Evolutionary conservation across 371 early-diverging fungal species (phyloP), one percentile per base, ranked within the genome.

Genomic region (Rhizomucor pusillus): DNA sequence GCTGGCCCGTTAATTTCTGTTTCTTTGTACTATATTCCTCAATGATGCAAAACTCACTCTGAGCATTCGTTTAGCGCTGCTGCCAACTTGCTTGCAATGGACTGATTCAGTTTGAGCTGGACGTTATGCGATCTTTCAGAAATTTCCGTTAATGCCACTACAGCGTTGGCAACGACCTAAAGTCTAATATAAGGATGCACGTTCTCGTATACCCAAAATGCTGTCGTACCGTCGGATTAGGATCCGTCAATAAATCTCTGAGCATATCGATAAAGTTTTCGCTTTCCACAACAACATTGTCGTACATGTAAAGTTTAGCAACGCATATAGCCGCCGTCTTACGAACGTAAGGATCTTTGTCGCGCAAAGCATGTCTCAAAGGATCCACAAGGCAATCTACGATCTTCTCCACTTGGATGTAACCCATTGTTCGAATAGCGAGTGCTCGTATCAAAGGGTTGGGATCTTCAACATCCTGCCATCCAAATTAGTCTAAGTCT

Each of bases 401-500:
- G 51, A 99, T 94, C 61, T 92, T 94, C 59, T 96, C 96, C 0
- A 93, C 96, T 55, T 93, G 89, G 46, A 99, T 82, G 65, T 94
- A 98, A 13, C 94, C 91, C 93, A 95, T 93, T 2, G 95, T 99
- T 49, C 99, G 86, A 60, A 99, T 96, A 35, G 99, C 95, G 54
- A 96, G 74, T 6, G 99, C 97, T 36, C 99, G 82, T 56, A 99
- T 95, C 47, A 99, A 77, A 14, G 95, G 95, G 60, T 94, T 95
- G 43, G 82, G 73, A 62, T 95, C 94, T 64, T 95, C 96, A 5
- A 95, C 88, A 66, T 99, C 99, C 95, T 95, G 54, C 29, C 29
- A 29, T 3, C 29, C 29, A 29, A 55, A 6, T 4, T n/a, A 23
- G 39, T 29, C 5, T 5, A 50, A 11, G 18, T 10, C 36, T 25